These are phyloP conservation scores for Globisporangium spinosum DNA, from an alignment of 352 stramenopile genomes.

Conservation along the genomic window DNA sequence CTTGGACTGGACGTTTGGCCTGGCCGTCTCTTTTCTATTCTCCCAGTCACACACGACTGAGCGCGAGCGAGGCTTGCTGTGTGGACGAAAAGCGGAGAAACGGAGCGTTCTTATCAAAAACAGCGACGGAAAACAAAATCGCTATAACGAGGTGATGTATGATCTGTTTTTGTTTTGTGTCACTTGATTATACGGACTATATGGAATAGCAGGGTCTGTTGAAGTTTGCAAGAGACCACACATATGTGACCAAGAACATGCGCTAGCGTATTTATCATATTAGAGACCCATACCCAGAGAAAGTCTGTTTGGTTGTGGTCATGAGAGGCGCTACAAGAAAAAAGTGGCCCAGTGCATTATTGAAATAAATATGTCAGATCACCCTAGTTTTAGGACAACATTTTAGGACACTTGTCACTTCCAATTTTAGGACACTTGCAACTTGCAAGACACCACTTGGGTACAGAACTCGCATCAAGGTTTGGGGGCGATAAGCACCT, in stretches of 20 bases:
- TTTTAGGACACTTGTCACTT: too few relatives aligned
- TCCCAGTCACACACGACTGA: background rate
- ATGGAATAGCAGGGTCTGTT: background rate
- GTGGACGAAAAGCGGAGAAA: slow-evolving; percentile 12
- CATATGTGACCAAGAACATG: background rate
- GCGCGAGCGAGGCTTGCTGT: background rate
- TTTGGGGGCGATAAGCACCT: too few relatives aligned
- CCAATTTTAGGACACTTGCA: background rate
- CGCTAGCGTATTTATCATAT: background rate
- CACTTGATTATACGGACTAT: background rate
- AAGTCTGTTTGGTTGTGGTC: too few relatives aligned
- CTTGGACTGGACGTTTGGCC: too few relatives aligned
- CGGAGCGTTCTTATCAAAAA: too few relatives aligned
- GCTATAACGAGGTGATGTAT: too few relatives aligned
- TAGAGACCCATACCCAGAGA: too few relatives aligned
- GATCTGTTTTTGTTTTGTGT: too few relatives aligned
- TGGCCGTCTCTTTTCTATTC: background rate
- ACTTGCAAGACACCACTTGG: background rate
- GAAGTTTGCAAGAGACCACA: background rate
- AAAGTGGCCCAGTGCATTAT: too few relatives aligned
- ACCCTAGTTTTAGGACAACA: background rate
- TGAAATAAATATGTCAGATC: background rate
- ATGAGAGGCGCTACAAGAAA: too few relatives aligned
- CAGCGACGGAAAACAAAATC: too few relatives aligned
- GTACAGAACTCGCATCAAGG: background rate